phyloP scores from a whole-genome alignment of 352 stramenopile genomes.

The Phytophthora pinifolia region DNA sequence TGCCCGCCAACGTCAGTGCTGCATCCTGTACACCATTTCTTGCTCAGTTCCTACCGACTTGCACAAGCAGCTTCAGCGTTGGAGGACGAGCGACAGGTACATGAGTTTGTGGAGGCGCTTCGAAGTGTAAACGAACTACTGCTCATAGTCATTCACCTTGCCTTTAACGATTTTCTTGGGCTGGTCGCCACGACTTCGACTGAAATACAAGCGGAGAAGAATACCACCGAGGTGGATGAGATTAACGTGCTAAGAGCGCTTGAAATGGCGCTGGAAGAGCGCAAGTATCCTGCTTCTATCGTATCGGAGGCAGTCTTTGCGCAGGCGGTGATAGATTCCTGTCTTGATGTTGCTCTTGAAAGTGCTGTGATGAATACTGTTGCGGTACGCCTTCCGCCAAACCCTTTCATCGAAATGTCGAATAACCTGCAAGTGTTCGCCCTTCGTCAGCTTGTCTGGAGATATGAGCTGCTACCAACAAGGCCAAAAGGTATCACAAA shows the following conservation, averaged over 20 bases:
- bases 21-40: conserved; percentile 6
- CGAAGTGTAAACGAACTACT: conserved; percentile 24
- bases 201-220: background rate
- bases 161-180: conserved; percentile 25
- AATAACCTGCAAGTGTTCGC: conserved; percentile 41
- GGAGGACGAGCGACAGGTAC: conserved; percentile 14
- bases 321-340: conserved; percentile 48
- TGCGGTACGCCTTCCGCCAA: conserved; percentile 38
- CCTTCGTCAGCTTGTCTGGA: conserved; percentile 35
- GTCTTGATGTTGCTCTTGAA: conserved; percentile 49
- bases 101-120: conserved; percentile 22
- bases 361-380: conserved; percentile 54
- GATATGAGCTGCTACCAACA: background rate
- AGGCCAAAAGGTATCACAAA: background rate
- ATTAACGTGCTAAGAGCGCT: conserved; percentile 39
- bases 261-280: conserved; percentile 28
- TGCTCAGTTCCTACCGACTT: conserved; percentile 5
- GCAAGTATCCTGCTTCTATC: conserved; percentile 40
- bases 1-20: conserved; percentile 15
- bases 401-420: conserved; percentile 50
- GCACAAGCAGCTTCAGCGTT: conserved; percentile 1
- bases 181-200: background rate
- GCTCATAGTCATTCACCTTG: conserved; percentile 19
- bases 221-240: background rate
- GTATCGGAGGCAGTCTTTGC: conserved; percentile 43